Evolutionary conservation across 208 protist genomes (phyloP).

Genomic region (Herpetomonas tarakana): DNA sequence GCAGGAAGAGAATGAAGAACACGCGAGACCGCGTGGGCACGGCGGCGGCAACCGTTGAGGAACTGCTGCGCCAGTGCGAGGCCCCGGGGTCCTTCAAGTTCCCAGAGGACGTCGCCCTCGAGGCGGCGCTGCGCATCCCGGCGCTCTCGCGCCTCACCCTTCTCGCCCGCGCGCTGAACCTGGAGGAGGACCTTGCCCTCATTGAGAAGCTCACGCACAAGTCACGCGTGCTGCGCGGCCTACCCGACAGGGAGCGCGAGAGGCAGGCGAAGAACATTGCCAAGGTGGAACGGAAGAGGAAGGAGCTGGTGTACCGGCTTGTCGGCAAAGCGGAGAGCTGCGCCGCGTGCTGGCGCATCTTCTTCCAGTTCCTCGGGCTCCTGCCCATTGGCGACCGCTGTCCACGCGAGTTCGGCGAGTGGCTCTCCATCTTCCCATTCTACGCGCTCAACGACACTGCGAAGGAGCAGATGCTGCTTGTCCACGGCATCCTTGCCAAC

Average conservation of each 20-base stretch:
- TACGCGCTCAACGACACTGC: slow-evolving; percentile 36
- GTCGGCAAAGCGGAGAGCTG: slow-evolving; percentile 12
- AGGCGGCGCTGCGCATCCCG: slow-evolving; percentile 31
- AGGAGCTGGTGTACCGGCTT: slow-evolving; percentile 4
- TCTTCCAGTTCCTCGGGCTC: slow-evolving; percentile 52
- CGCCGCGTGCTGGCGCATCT: slow-evolving; percentile 26
- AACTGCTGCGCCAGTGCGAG: background rate
- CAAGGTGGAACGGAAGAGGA: background rate
- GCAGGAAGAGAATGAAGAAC: no score
- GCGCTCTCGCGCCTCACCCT: slow-evolving; percentile 26
- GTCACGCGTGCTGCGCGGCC: background rate
- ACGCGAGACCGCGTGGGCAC: background rate
- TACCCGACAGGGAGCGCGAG: background rate
- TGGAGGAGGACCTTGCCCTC: background rate
- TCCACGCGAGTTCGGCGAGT: slow-evolving; percentile 37
- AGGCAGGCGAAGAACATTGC: background rate
- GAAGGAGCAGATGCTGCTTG: slow-evolving; percentile 37
- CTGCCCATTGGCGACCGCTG: slow-evolving; percentile 40
- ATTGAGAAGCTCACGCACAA: slow-evolving; percentile 6
- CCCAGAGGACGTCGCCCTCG: slow-evolving; percentile 48
- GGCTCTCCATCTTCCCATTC: slow-evolving; percentile 52
- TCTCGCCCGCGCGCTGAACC: slow-evolving; percentile 18
- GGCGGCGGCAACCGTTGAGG: background rate
- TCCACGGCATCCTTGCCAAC: slow-evolving; percentile 27
- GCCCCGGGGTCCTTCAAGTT: background rate